Base-by-base conservation (phyloP, 2,329 filamentous ascomycete species). In the Curvularia eragrostidis region DNA sequence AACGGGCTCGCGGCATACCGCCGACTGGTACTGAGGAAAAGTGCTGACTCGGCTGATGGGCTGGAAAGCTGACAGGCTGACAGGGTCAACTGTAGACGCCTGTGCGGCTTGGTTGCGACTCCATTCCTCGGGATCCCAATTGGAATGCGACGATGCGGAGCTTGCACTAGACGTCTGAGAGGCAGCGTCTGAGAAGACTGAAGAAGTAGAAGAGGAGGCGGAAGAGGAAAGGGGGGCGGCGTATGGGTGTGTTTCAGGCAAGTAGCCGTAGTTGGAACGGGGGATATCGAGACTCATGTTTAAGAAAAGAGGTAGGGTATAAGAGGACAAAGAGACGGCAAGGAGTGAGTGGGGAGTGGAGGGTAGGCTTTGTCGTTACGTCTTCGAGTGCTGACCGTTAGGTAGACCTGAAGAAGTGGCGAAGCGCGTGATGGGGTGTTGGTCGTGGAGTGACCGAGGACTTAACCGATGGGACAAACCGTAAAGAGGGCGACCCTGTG, bases 141-240 rank as follows among this genome's bases (percentile, higher is more conserved):
- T 86, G 57, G 85, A 85, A 72, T 84, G 83, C 59, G 85, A 83
- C 54, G 88, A 88, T 63, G 84, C 77, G 53, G 86, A 87, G 60
- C 73, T 79, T 39, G 88, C 87, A 59, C 89, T 88, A 68, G 89
- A 86, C 52, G 90, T 91, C 78, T 91, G 89, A 54, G 87, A 89
- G 49, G 82, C 72, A 39, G 77, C 76, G 71, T 86, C 85, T 65
- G 91, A 95, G 83, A 91, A 95, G 68, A 92, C 83, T 32, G 91
- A 95, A 54, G 87, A 86, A 56, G 89, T 85, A 19, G 90, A 93
- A 54, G 89, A 89, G 28, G 91, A 92, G 57, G 89, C 87, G 67
- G 90, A 91, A 55, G 89, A 89, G 72, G 88, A 86, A 82, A 92
- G 80, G 41, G 89, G 88, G 58, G 87, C 85, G 74, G 85, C 86